These are phyloP conservation scores for Hansenula lynferdii DNA, from an alignment of 1,139 yeast species.

Conservation along the genomic window DNA sequence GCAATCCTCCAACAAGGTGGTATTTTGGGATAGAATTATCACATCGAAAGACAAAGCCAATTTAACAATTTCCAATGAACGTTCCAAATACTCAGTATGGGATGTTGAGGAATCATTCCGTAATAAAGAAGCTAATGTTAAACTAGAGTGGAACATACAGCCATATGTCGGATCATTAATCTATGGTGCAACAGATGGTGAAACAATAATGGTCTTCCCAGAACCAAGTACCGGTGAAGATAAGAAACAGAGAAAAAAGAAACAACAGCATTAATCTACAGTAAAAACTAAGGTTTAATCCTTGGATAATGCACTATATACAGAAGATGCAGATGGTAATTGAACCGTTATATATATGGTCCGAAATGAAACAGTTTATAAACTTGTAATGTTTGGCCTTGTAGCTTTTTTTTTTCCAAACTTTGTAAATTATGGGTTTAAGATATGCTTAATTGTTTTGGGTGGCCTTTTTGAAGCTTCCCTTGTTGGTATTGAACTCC, in stretches of 20 bases:
- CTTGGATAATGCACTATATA: not conserved
- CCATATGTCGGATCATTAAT: constrained; percentile 82
- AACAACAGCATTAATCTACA: constrained; percentile 7
- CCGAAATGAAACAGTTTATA: too few relatives aligned
- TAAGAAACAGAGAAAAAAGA: constrained; percentile 10
- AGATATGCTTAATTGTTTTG: too few relatives aligned
- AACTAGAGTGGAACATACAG: constrained; percentile 87
- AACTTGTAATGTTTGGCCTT: too few relatives aligned
- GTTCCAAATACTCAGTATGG: constrained; percentile 83
- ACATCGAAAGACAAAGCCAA: constrained; percentile 52
- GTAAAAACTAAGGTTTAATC: not conserved
- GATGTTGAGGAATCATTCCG: constrained; percentile 69
- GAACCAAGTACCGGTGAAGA: constrained; percentile 13
- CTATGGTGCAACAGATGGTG: constrained; percentile 55
- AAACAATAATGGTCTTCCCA: constrained; percentile 28
- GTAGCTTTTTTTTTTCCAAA: too few relatives aligned
- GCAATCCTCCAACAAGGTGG: constrained; percentile 57
- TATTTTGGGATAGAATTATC: constrained; percentile 89
- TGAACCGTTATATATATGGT: too few relatives aligned
- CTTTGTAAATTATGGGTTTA: too few relatives aligned
- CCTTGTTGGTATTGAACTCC: too few relatives aligned
- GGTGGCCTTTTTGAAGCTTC: too few relatives aligned
- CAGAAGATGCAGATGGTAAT: too few relatives aligned
- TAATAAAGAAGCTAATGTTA: constrained; percentile 63
- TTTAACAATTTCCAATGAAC: constrained; percentile 44